Conservation (phyloP, 345 rosid species). For the Streptanthus diversifolius region DNA sequence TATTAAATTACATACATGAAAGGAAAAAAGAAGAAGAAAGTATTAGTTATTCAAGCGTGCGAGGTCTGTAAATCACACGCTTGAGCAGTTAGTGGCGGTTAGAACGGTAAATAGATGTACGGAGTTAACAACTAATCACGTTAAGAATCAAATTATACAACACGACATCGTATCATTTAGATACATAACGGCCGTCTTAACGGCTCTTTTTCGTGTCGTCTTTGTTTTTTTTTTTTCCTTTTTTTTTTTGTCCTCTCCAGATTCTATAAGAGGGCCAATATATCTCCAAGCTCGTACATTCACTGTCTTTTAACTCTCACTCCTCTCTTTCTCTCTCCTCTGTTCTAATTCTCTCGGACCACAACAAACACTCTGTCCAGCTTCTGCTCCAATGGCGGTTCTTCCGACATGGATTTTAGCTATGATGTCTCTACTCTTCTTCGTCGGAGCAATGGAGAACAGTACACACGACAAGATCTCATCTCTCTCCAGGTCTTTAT, state of each 20-base stretch:
- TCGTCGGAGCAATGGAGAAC: constrained; percentile 36
- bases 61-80: constrained; percentile 16
- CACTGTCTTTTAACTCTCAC: constrained; percentile 26
- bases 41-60: constrained; percentile 17
- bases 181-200: constrained; percentile 41
- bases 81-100: constrained; percentile 43
- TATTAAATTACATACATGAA: not conserved
- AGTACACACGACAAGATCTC: constrained; percentile 21
- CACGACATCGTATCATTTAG: constrained; percentile 15
- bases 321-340: constrained; percentile 19
- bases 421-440: constrained; percentile 21
- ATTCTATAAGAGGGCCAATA: constrained; percentile 29
- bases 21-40: not conserved
- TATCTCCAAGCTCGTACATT: constrained; percentile 31
- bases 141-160: constrained; percentile 1
- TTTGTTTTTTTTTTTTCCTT: not conserved
- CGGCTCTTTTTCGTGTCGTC: constrained; percentile 31
- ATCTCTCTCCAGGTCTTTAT: constrained; percentile 25
- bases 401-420: constrained; percentile 29
- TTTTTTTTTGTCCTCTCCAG: not conserved
- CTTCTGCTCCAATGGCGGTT: constrained; percentile 31
- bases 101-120: constrained; percentile 20
- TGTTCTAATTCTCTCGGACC: constrained; percentile 22
- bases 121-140: constrained; percentile 18
- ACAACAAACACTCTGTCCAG: constrained; percentile 4